Evolutionary conservation across 169 alveolate species (phyloP).

Genomic region (Eimeria necatrix): DNA sequence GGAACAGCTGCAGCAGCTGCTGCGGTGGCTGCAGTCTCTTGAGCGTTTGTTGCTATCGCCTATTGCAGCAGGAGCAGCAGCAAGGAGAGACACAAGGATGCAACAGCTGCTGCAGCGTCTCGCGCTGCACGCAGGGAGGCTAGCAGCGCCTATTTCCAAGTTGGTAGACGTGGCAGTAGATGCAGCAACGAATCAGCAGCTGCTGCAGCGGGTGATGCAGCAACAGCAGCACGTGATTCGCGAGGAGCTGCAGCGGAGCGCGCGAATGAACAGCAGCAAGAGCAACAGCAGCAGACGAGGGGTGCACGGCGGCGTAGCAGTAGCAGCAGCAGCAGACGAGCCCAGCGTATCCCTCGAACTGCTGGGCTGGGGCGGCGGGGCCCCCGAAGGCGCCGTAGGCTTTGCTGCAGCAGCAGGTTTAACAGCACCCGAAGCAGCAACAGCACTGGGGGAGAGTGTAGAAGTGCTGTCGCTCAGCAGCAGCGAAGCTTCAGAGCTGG

Average conservation of each 20-base stretch:
- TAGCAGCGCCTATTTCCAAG: neutral
- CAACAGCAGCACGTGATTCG: conserved; percentile 37
- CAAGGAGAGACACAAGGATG: conserved; percentile 8
- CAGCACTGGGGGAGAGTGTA: neutral
- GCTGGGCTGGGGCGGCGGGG: conserved; percentile 30
- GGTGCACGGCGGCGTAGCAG: neutral
- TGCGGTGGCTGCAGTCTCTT: conserved; percentile 17
- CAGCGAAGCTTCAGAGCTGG: conserved; percentile 10
- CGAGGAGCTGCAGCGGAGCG: conserved; percentile 24
- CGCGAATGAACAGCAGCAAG: neutral
- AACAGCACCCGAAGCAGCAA: neutral
- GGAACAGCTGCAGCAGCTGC: neutral
- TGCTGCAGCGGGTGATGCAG: conserved; percentile 59
- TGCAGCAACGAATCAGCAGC: conserved; percentile 2
- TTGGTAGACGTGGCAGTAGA: neutral
- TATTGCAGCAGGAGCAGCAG: neutral
- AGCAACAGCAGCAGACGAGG: neutral
- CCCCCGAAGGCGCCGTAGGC: neutral
- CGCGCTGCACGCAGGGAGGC: conserved; percentile 23
- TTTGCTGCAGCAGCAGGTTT: conserved; percentile 70
- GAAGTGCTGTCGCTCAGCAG: neutral
- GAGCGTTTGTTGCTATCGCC: neutral
- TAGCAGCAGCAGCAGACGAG: conserved; percentile 47
- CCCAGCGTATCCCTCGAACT: neutral
- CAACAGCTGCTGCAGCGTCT: conserved; percentile 60